A percentile compares a stretch with the other conserved stretches of the same genome.
phyloP scores from a whole-genome alignment of 2,329 filamentous ascomycete species.

The Aureobasidium namibiae region DNA sequence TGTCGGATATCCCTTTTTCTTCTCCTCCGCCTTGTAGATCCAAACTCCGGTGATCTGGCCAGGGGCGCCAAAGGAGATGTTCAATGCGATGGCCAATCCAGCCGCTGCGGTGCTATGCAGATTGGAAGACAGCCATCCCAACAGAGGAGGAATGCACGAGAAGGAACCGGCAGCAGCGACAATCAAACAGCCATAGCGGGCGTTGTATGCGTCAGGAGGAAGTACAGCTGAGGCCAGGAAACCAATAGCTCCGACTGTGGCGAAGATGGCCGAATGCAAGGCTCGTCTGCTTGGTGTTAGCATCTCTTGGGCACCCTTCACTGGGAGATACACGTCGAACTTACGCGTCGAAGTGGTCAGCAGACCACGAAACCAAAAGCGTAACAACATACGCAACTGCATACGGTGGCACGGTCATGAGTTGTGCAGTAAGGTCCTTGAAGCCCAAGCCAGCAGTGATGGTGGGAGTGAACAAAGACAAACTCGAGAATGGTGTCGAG shows the following conservation, averaged over 20 bases:
- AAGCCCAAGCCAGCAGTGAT: conserved; percentile 60
- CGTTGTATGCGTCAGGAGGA: conserved; percentile 49
- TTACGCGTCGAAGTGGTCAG: conserved; percentile 51
- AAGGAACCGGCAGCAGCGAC: conserved; percentile 60
- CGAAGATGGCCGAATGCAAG: conserved; percentile 42
- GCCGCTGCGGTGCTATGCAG: conserved; percentile 56
- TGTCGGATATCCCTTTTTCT: conserved; percentile 54
- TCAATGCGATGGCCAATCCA: conserved; percentile 62
- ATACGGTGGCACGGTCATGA: conserved; percentile 28
- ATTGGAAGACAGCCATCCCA: conserved; percentile 65
- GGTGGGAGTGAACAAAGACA: conserved; percentile 33
- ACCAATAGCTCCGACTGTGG: conserved; percentile 45
- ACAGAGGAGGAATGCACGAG: conserved; percentile 58
- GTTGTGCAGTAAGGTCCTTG: conserved; percentile 39
- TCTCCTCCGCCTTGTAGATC: conserved; percentile 62
- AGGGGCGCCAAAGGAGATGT: conserved; percentile 58
- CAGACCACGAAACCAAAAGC: conserved; percentile 40
- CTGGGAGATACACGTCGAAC: background rate
- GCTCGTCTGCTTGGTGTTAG: conserved; percentile 28
- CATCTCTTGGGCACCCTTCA: too few species aligned
- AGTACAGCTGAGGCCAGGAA: conserved; percentile 58
- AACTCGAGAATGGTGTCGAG: conserved; percentile 24
- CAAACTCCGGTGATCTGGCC: conserved; percentile 66
- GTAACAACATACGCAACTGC: conserved; percentile 41
- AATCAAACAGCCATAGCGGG: conserved; percentile 63